Evolutionary conservation across 2,329 filamentous ascomycete genomes (phyloP).

Genomic region (Verticillium albo-atrum): DNA sequence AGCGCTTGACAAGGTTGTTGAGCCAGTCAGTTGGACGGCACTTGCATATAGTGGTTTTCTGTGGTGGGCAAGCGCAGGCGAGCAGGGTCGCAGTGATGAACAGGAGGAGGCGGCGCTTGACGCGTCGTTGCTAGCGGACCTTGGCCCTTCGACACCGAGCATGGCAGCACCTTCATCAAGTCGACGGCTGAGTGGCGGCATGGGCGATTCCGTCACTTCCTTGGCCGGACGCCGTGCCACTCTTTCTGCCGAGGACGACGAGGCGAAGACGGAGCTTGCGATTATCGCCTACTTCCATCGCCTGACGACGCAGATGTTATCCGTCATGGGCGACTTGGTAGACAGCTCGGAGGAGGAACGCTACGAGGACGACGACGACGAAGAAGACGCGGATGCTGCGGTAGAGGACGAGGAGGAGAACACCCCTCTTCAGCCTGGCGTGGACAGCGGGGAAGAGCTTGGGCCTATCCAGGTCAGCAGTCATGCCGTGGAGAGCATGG

Average conservation of each 20-base stretch:
- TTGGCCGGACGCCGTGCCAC: conserved; percentile 30
- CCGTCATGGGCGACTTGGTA: conserved; percentile 57
- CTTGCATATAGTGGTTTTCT: conserved; percentile 80
- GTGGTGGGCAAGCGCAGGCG: conserved; percentile 85
- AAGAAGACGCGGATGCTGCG: conserved; percentile 23
- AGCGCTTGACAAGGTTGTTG: conserved; percentile 51
- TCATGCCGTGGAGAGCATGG: conserved; percentile 65
- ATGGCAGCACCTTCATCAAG: conserved; percentile 4
- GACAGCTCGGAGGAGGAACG: conserved; percentile 37
- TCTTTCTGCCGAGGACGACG: conserved; percentile 25
- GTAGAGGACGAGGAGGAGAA: conserved; percentile 29
- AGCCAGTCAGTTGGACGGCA: conserved; percentile 64
- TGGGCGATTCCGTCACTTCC: conserved; percentile 41
- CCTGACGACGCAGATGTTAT: conserved; percentile 62
- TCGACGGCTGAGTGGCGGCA: conserved; percentile 10
- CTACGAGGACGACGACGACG: conserved; percentile 26
- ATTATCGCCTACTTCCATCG: conserved; percentile 81
- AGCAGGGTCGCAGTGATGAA: conserved; percentile 59
- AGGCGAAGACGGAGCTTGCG: conserved; percentile 58
- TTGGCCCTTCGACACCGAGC: conserved; percentile 23
- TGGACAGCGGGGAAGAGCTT: conserved; percentile 21
- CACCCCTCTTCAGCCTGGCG: conserved; percentile 15
- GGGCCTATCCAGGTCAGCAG: conserved; percentile 53
- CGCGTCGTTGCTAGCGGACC: conserved; percentile 49
- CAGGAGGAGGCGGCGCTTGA: conserved; percentile 54